Evolutionary conservation across 768 basidiomycete genomes (phyloP).

Genomic region (Naematelia aurantialba): DNA sequence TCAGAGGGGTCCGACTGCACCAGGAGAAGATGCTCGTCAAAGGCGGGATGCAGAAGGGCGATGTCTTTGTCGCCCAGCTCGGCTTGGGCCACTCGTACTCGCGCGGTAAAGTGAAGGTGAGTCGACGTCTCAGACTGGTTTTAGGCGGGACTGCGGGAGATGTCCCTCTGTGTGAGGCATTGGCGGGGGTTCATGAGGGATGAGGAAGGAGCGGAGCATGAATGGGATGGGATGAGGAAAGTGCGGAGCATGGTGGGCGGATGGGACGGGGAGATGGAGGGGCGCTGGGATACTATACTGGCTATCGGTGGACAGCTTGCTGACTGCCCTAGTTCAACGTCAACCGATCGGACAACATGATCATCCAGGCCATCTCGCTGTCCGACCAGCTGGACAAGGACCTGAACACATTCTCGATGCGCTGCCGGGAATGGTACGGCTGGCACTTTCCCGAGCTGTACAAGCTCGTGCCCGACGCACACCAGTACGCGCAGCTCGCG

Average conservation of each 20-base stretch:
- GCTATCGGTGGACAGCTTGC: too few species aligned
- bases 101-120: slow-evolving; percentile 86
- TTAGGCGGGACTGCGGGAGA: slow-evolving; percentile 63
- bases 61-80: slow-evolving; percentile 88
- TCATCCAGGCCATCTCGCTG: slow-evolving; percentile 96
- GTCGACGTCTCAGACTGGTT: slow-evolving; percentile 47
- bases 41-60: slow-evolving; percentile 66
- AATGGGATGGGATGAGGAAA: too few species aligned
- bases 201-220: too few species aligned
- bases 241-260: too few species aligned
- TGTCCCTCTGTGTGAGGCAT: too few species aligned
- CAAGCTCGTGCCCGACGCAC: slow-evolving; percentile 85
- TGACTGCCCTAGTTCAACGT: slow-evolving; percentile 50
- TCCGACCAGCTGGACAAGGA: slow-evolving; percentile 99
- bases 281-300: too few species aligned
- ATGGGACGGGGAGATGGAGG: too few species aligned
- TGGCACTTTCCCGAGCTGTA: slow-evolving; percentile 98
- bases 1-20: slow-evolving; percentile 89
- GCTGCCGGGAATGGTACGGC: slow-evolving; percentile 97
- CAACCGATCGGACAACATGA: slow-evolving; percentile 85
- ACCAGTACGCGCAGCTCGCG: slow-evolving; percentile 77
- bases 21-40: slow-evolving; percentile 71
- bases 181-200: too few species aligned
- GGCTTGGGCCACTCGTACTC: slow-evolving; percentile 97
- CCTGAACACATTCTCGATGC: slow-evolving; percentile 98